Percentiles rank a stretch among this genome's conserved stretches.
phyloP scores from a whole-genome alignment of 352 stramenopile species.

The Pythium brassicae region DNA sequence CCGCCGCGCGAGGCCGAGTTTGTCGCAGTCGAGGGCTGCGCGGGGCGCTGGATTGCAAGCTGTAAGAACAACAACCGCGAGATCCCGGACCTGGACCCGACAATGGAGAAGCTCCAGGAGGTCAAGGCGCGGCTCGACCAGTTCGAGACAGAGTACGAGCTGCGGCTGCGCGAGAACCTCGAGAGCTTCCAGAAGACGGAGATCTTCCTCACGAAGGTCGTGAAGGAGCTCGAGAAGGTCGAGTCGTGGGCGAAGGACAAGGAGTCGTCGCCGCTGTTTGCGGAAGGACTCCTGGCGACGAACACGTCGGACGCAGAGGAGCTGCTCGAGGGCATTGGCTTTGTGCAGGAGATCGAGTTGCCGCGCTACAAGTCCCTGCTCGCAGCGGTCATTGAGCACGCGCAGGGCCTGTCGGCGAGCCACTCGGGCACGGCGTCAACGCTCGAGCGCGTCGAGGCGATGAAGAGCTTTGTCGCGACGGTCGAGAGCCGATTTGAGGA shows the following conservation, averaged over 20 bases:
- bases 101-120: constrained; percentile 78
- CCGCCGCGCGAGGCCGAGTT: constrained; percentile 77
- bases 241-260: constrained; percentile 81
- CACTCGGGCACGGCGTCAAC: constrained; percentile 64
- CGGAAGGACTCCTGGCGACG: constrained; percentile 45
- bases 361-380: constrained; percentile 81
- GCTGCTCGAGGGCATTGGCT: constrained; percentile 79
- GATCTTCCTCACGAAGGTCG: constrained; percentile 74
- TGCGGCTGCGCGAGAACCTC: constrained; percentile 67
- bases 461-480: constrained; percentile 72
- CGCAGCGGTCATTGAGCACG: constrained; percentile 55
- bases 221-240: constrained; percentile 85
- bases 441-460: constrained; percentile 64
- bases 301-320: constrained; percentile 72
- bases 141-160: constrained; percentile 64
- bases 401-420: constrained; percentile 61
- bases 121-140: constrained; percentile 65
- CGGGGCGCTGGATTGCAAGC: constrained; percentile 76
- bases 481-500: constrained; percentile 69
- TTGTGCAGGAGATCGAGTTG: constrained; percentile 80
- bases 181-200: constrained; percentile 83
- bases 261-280: constrained; percentile 62
- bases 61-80: constrained; percentile 86
- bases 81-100: constrained; percentile 60
- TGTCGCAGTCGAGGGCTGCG: constrained; percentile 73